Percentiles rank a stretch among this genome's conserved stretches.
phyloP scores from a whole-genome alignment of 352 stramenopile genomes.

The Peronospora farinosa region DNA sequence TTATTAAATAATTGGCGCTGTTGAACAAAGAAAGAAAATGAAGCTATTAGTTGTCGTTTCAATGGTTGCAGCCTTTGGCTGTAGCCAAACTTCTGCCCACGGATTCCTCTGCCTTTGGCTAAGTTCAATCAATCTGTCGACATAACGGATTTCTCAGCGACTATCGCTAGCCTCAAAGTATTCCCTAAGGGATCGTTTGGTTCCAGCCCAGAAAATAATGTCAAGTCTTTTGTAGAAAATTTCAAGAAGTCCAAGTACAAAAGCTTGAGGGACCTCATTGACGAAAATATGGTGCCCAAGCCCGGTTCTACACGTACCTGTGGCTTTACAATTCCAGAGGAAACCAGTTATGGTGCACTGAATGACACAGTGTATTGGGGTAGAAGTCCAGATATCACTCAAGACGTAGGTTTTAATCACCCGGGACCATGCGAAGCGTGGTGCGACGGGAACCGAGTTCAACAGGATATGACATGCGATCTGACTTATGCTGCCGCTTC shows the following conservation, averaged over 20 bases:
- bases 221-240: slow-evolving; percentile 33
- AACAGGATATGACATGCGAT: slow-evolving; percentile 36
- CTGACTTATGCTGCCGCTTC: slow-evolving; percentile 24
- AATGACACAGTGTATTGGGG: slow-evolving; percentile 40
- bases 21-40: slow-evolving; percentile 3
- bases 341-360: slow-evolving; percentile 28
- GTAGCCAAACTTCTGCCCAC: slow-evolving; percentile 23
- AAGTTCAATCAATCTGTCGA: slow-evolving; percentile 35
- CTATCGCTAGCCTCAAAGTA: slow-evolving; percentile 33
- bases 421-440: slow-evolving; percentile 40
- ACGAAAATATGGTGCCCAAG: slow-evolving; percentile 30
- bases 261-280: slow-evolving; percentile 33
- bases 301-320: slow-evolving; percentile 25
- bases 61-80: slow-evolving; percentile 8
- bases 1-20: not conserved
- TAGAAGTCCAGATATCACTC: slow-evolving; percentile 25
- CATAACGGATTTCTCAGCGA: slow-evolving; percentile 38
- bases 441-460: slow-evolving; percentile 32
- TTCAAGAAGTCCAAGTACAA: slow-evolving; percentile 39
- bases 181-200: slow-evolving; percentile 20
- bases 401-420: slow-evolving; percentile 36
- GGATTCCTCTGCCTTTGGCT: slow-evolving; percentile 36
- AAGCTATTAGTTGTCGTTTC: slow-evolving; percentile 5
- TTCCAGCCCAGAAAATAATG: slow-evolving; percentile 10
- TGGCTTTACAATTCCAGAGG: slow-evolving; percentile 36